phyloP scores from a whole-genome alignment of 225 moss, liverwort and hornwort species.

The Bryum argenteum region DNA sequence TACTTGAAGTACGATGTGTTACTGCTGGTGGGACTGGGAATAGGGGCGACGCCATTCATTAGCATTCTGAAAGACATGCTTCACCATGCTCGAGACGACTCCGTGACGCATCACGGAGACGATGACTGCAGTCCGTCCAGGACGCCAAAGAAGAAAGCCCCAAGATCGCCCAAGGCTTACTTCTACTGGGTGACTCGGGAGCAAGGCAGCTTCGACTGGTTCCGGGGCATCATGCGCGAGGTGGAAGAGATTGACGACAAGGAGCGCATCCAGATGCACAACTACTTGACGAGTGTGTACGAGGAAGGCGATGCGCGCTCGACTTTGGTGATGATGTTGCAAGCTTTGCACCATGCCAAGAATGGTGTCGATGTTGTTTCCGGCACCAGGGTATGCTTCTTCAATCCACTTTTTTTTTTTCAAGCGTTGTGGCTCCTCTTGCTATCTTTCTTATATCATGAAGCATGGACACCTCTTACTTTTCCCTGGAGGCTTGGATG shows the following conservation, averaged over 20 bases:
- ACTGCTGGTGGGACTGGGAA: constrained; percentile 92
- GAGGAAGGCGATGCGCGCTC: constrained; percentile 98
- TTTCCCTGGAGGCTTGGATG: too few relatives aligned
- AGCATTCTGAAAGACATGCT: constrained; percentile 97
- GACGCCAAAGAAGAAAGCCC: constrained; percentile 45
- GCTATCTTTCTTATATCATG: too few relatives aligned
- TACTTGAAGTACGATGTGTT: constrained; percentile 91
- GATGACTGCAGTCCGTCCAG: constrained; percentile 15
- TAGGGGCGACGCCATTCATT: constrained; percentile 96
- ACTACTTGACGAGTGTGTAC: constrained; percentile 94
- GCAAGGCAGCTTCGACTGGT: constrained; percentile 99
- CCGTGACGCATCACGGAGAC: neutral
- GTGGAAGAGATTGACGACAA: constrained; percentile 85
- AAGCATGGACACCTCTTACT: too few relatives aligned
- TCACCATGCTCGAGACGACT: constrained; percentile 52
- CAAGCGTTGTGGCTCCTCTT: too few relatives aligned
- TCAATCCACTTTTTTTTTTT: too few relatives aligned
- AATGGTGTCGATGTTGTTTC: constrained; percentile 92
- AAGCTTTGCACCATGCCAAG: constrained; percentile 95
- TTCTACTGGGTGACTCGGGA: constrained; percentile 99
- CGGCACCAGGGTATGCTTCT: constrained; percentile 79
- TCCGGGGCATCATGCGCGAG: constrained; percentile 92
- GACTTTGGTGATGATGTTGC: constrained; percentile 92
- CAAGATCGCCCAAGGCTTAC: constrained; percentile 71
- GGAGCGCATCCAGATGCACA: constrained; percentile 94